Conservation (phyloP, 164 flowering plant species). For the Nymphaea thermarum region DNA sequence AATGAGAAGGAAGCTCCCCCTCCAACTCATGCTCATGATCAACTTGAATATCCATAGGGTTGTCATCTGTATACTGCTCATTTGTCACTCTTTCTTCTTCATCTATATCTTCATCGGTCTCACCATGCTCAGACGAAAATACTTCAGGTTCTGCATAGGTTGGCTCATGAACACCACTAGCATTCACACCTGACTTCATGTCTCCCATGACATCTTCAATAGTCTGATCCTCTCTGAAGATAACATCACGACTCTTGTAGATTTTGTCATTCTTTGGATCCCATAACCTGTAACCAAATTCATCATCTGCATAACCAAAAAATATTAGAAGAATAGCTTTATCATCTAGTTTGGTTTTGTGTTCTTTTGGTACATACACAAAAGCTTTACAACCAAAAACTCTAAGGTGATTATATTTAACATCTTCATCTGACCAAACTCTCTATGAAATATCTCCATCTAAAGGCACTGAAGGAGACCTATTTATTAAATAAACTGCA, state of each 20-base stretch:
- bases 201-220: background rate
- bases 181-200: background rate
- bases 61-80: background rate
- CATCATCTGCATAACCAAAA: background rate
- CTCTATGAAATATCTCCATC: background rate
- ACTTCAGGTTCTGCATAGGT: background rate
- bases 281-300: background rate
- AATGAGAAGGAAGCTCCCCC: background rate
- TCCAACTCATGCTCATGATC: background rate
- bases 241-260: background rate
- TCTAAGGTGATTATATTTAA: background rate
- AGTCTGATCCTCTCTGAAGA: background rate
- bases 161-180: background rate
- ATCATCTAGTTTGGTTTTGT: background rate
- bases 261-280: background rate
- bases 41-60: background rate
- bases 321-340: background rate
- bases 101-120: background rate
- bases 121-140: background rate
- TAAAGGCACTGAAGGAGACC: background rate
- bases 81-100: background rate
- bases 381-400: background rate
- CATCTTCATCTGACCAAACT: background rate
- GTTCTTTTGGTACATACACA: background rate
- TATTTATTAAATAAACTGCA: constrained; percentile 1